Percentiles rank a stretch among this genome's conserved stretches.
phyloP scores from a whole-genome alignment of 805 yeast genomes.

The Sugiyamaella chiloensis region DNA sequence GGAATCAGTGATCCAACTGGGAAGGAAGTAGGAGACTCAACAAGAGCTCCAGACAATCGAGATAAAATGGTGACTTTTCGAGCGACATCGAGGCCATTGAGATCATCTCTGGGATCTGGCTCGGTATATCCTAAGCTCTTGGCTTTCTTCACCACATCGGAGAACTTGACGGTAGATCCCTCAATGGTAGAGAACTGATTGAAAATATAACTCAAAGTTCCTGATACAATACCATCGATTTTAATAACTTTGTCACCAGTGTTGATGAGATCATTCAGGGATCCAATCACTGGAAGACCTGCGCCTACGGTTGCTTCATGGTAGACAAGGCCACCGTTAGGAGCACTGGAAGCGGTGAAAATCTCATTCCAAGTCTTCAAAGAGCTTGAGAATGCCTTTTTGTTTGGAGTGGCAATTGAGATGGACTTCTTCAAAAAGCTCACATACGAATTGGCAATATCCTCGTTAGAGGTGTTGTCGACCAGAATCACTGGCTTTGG shows the following conservation, averaged over 20 bases:
- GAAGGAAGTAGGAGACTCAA: conserved; percentile 86
- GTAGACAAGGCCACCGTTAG: conserved; percentile 70
- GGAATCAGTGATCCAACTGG: conserved; percentile 95
- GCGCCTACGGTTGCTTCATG: conserved; percentile 99
- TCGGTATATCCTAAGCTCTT: conserved; percentile 93
- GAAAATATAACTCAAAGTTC: conserved; percentile 92
- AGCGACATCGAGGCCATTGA: conserved; percentile 97
- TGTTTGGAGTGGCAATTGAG: conserved; percentile 96
- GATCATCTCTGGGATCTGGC: conserved; percentile 99
- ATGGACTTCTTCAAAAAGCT: conserved; percentile 70
- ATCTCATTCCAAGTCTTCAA: conserved; percentile 73
- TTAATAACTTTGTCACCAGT: conserved; percentile 92
- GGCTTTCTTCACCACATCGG: conserved; percentile 86
- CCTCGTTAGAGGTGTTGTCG: conserved; percentile 88
- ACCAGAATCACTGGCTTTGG: conserved; percentile 76
- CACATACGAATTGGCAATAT: conserved; percentile 75
- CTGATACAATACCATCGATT: conserved; percentile 95
- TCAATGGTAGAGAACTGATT: conserved; percentile 80
- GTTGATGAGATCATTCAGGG: conserved; percentile 79
- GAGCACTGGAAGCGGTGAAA: conserved; percentile 51
- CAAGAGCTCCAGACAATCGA: conserved; percentile 81
- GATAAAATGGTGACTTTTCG: conserved; percentile 96
- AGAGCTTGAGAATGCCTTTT: conserved; percentile 89
- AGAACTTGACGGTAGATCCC: conserved; percentile 61
- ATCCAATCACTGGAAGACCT: conserved; percentile 89